Evolutionary conservation across 345 rosid genomes (phyloP), one percentile per base, ranked within the genome.

Genomic region (Lepidium aucheri): DNA sequence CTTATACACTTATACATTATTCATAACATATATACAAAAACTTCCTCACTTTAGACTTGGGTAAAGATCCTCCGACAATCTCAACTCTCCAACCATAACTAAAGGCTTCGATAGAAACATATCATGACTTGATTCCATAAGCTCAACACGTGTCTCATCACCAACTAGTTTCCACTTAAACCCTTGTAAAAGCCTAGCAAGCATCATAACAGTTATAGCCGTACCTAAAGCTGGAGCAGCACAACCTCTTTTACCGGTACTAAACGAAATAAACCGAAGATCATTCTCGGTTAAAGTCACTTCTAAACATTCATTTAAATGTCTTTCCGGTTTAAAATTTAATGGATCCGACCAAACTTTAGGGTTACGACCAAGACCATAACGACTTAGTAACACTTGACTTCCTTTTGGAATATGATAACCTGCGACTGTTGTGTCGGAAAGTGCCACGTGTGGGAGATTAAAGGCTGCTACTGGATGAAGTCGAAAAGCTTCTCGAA

Each of bases 201-300:
- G 65, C 36, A 78, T 69, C 83, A 83, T 78, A 8, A 69, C 60
- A 0, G 83, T 74, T 67, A 83, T 76, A 1, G 56, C 30, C 18
- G 83, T 83, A 14, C 87, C 83, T 10, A 83, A 77, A 17, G 74
- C 34, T 2, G 76, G 50, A 8, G 75, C 84, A 7, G 63, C 49
- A 28, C 87, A 83, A 0, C 85, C 79, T 4, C 83, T 72, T 7
- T 78, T 70, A 0, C 87, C 85, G 0, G 79, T 79, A 62, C 85
- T 79, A 34, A 81, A 83, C 0, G 83, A 81, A 42, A 83, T 83
- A 70, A 83, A 81, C 8, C 80, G 63, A 11, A 81, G 69, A 53
- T 83, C 80, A 0, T 60, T 76, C 69, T 83, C 85, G 2, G 57
- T 72, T 1, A 82, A 62, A 14, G 70, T 68, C 22, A 63, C 59